Evolutionary conservation across 2,329 filamentous ascomycete genomes (phyloP).

Genomic region (Furcasterigmium furcatum): DNA sequence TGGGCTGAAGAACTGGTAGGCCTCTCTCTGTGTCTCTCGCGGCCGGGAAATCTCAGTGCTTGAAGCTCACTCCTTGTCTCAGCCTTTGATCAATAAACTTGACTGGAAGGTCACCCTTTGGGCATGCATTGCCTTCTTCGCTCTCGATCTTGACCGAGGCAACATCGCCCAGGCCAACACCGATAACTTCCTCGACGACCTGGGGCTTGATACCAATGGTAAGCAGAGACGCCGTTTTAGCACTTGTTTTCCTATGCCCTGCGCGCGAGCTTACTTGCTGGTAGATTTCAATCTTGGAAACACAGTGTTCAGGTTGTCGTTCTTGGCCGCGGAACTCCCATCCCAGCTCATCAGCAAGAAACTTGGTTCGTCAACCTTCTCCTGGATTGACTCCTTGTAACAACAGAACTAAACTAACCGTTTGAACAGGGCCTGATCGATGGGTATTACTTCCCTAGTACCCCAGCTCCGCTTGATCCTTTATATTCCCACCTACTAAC

Average conservation of each 20-base stretch:
- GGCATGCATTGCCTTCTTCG: conserved; percentile 37
- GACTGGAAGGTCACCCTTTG: conserved; percentile 21
- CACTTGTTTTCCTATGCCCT: neutral
- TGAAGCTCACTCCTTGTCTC: too few relatives aligned
- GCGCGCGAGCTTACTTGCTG: conserved; percentile 25
- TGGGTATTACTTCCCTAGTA: conserved; percentile 21
- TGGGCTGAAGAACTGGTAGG: conserved; percentile 25
- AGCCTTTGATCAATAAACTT: conserved; percentile 18
- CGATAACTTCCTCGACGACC: conserved; percentile 42
- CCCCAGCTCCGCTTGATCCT: conserved; percentile 5
- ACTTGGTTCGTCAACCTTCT: conserved; percentile 40
- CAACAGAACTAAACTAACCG: too few relatives aligned
- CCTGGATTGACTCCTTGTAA: too few relatives aligned
- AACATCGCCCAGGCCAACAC: conserved; percentile 44
- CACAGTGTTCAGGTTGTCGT: conserved; percentile 25
- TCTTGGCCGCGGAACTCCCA: conserved; percentile 41
- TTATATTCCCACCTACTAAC: too few relatives aligned
- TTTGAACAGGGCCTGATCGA: conserved; percentile 21
- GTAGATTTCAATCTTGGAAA: conserved; percentile 24
- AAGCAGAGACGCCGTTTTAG: too few relatives aligned
- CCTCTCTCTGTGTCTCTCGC: too few relatives aligned
- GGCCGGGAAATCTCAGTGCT: neutral
- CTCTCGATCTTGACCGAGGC: conserved; percentile 44
- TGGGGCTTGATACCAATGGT: conserved; percentile 36
- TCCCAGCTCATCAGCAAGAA: conserved; percentile 51